Base-by-base conservation (phyloP, 257 asterid genomes). In the Solanum pimpinellifolium region DNA sequence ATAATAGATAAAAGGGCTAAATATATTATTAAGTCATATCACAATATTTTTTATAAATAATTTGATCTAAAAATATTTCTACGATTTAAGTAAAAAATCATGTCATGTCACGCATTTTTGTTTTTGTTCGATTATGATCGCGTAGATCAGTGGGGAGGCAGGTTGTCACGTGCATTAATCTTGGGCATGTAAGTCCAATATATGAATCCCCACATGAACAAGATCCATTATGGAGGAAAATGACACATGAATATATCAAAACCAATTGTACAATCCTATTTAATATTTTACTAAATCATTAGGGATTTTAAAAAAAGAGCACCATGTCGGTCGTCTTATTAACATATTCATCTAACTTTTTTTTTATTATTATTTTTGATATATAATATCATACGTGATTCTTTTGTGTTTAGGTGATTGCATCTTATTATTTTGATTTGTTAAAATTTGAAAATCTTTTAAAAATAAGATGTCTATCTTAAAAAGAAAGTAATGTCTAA, bases 151-250 rank as follows among this genome's bases (percentile, higher is more conserved):
- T 16, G 12, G 35, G 13, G 15, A 46, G 41, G 84, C 84, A 8
- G 25, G 68, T 47, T 80, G 84, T 80, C 84, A 80, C 84, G 44
- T 80, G 84, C 68, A 80, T 80, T 80, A 46, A 47, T 80, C 16
- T 80, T 80, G 65, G 83, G 56, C 29, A 73, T 9, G 42, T 9
- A 80, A 47, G 65, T 80, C 84, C 84, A 80, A 80, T 46, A 9
- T 49, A 27, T 27, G 23, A 74, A 21, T 13, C 81, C 83, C 56
- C 83, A 75, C 83, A 75, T 76, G 84, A 49, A 80, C 84, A 47
- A 29, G 68, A 46, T 80, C 84, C 60, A 80, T 80, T 80, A 80
- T 27, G 27, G 42, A 47, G 68, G 66, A 46, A 47, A 16, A 27
- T 2, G 84, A 80, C 84, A 47, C 27, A 27, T 27, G 41, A 80